Conservation (phyloP, 2,329 filamentous ascomycete genomes). For the Colletotrichum sidae region DNA sequence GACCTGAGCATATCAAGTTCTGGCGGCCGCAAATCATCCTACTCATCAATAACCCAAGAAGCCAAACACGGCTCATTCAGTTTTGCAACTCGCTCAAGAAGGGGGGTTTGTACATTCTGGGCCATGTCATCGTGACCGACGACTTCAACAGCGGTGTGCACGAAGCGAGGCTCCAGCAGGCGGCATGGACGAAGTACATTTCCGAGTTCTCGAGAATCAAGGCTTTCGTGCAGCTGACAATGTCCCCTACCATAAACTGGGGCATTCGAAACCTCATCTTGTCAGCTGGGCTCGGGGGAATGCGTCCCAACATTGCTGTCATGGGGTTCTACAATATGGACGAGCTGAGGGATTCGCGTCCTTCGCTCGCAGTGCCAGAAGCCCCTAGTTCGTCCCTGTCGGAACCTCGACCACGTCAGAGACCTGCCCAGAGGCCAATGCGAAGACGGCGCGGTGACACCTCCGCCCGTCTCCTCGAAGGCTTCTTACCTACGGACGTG, state of each 20-base stretch:
- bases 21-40: conserved; percentile 91
- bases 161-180: conserved; percentile 84
- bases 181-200: conserved; percentile 87
- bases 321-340: conserved; percentile 85
- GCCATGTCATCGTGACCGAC: conserved; percentile 87
- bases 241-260: conserved; percentile 87
- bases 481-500: conserved; percentile 74
- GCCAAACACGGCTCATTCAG: conserved; percentile 84
- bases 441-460: conserved; percentile 63
- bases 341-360: conserved; percentile 73
- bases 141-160: conserved; percentile 84
- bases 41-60: conserved; percentile 84
- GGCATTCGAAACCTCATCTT: conserved; percentile 85
- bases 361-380: conserved; percentile 68
- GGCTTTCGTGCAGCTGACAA: conserved; percentile 87
- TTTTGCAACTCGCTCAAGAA: conserved; percentile 95
- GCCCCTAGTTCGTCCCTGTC: conserved; percentile 51
- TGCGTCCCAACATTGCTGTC: conserved; percentile 89
- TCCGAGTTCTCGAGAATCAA: conserved; percentile 86
- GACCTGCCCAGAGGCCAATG: conserved; percentile 45
- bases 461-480: conserved; percentile 66
- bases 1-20: conserved; percentile 92
- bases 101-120: conserved; percentile 84
- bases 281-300: conserved; percentile 84
- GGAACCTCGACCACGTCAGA: conserved; percentile 46